Base-by-base conservation (phyloP, 306 rosid species). In the Mucuna pruriens region DNA sequence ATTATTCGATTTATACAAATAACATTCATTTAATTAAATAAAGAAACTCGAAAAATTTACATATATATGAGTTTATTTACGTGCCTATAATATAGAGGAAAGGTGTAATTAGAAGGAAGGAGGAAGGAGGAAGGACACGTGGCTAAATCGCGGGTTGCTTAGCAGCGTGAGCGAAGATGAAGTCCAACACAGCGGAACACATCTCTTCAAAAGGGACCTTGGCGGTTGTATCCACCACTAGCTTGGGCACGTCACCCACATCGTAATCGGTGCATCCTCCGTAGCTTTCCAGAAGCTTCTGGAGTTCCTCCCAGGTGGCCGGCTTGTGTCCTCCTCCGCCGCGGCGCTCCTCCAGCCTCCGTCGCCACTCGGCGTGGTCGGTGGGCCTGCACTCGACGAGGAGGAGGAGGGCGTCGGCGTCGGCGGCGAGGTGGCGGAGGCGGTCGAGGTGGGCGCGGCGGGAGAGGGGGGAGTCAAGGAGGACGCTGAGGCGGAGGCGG, bases 391-490 rank as follows among this genome's bases (percentile, higher is more conserved):
- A 90, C 91, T 92, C 97, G 26, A 90, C 77, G 31, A 92, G 4
- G 11, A 90, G 4, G 6, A 92, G 26, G 6, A 75, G 64, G 15
- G 82, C 91, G 31, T 79, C 49, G 44, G 25, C 2, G 0, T 23
- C 6, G 0, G 69, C 51, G 4, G 90, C 87, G 38, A 87, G n/a
- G 6, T 0, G 55, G 71, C 72, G 67, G 77, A 92, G 89, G 20
- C 84, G 82, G 19, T 90, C 83, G 74, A 92, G 88, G 86, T 90
- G 92, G 76, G 84, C 34, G 2, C 65, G 17, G 1, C 90, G 94
- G 61, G 94, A 92, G 84, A 92, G 97, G 0, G 97, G 94, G 0
- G 97, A 90, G 86, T 89, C 97, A 38, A 92, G 36, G 82, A 92
- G 15, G 82, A 92, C 81, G 84, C 87, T 81, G 91, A 88, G 91